These are phyloP conservation scores for Tricladium varicosporioides DNA, from an alignment of 2,329 filamentous ascomycete species.

Conservation along the genomic window DNA sequence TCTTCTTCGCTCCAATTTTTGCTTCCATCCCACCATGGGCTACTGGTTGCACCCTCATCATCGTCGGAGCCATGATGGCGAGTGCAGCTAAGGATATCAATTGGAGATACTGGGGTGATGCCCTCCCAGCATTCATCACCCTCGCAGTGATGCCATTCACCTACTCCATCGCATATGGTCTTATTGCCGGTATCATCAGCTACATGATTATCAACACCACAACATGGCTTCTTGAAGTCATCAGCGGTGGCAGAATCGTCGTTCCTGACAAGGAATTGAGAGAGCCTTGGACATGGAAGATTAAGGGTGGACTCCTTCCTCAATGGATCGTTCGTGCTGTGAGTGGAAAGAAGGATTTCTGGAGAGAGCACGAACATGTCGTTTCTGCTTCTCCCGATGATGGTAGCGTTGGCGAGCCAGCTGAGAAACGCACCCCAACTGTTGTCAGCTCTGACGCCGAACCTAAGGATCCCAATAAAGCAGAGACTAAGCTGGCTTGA, in stretches of 20 bases:
- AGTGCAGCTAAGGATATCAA: conserved; percentile 76
- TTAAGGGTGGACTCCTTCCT: conserved; percentile 71
- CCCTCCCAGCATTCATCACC: conserved; percentile 78
- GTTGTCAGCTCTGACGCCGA: too few species aligned
- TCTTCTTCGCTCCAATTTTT: conserved; percentile 88
- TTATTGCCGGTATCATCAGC: conserved; percentile 73
- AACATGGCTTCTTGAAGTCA: conserved; percentile 66
- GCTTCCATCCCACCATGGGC: conserved; percentile 87
- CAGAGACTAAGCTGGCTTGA: too few species aligned
- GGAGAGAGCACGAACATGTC: neutral
- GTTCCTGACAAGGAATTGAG: conserved; percentile 72
- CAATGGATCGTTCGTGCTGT: conserved; percentile 65
- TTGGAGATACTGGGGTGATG: conserved; percentile 80
- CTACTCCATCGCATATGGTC: conserved; percentile 80
- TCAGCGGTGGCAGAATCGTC: conserved; percentile 64
- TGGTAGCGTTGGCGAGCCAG: too few species aligned
- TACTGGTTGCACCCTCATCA: conserved; percentile 78
- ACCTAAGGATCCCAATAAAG: too few species aligned
- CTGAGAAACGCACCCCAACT: too few species aligned
- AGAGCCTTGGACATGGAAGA: conserved; percentile 74
- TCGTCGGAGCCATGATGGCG: conserved; percentile 82
- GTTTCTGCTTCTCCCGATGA: too few species aligned
- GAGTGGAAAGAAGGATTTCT: conserved; percentile 43
- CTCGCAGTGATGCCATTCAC: conserved; percentile 85
- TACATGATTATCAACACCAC: conserved; percentile 72